Percentiles rank a stretch among this genome's conserved stretches.
These are phyloP conservation scores for Neurospora sp. DNA, from an alignment of 495 filamentous ascomycete species.

Conservation along the genomic window DNA sequence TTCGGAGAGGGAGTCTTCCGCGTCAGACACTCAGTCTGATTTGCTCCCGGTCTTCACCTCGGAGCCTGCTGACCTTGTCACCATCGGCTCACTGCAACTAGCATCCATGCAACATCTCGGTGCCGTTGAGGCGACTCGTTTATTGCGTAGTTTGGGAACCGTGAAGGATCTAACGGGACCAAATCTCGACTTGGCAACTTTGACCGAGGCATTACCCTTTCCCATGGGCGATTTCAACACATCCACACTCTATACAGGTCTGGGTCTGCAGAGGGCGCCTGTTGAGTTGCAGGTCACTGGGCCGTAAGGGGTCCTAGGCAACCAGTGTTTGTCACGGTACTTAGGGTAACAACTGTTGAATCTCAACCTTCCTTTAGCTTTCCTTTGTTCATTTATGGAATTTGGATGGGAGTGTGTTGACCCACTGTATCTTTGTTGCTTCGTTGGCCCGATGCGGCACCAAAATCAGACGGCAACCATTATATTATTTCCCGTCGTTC, in stretches of 20 bases:
- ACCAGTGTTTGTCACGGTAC: background rate
- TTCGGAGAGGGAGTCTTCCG: background rate
- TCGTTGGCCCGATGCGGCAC: background rate
- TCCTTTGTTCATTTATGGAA: background rate
- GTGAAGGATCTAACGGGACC: constrained; percentile 1
- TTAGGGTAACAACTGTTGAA: background rate
- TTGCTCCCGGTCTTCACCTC: constrained; percentile 13
- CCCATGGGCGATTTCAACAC: constrained; percentile 1
- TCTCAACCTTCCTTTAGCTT: background rate
- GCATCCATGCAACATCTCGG: constrained; percentile 16
- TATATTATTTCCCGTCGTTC: background rate
- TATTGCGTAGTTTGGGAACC: constrained; percentile 8
- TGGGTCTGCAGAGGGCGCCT: constrained; percentile 2
- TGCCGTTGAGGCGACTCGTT: constrained; percentile 9
- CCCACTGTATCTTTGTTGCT: background rate
- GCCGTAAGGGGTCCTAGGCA: background rate
- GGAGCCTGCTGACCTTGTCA: constrained; percentile 16
- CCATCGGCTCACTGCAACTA: constrained; percentile 18
- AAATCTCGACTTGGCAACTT: background rate
- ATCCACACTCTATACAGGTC: background rate
- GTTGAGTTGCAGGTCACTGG: background rate
- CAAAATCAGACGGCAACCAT: background rate
- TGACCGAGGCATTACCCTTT: constrained; percentile 3
- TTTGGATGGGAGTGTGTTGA: background rate
- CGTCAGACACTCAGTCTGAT: constrained; percentile 2